Base-by-base conservation (phyloP, 108 stramenopile species). In the Schizochytrium sp. region DNA sequence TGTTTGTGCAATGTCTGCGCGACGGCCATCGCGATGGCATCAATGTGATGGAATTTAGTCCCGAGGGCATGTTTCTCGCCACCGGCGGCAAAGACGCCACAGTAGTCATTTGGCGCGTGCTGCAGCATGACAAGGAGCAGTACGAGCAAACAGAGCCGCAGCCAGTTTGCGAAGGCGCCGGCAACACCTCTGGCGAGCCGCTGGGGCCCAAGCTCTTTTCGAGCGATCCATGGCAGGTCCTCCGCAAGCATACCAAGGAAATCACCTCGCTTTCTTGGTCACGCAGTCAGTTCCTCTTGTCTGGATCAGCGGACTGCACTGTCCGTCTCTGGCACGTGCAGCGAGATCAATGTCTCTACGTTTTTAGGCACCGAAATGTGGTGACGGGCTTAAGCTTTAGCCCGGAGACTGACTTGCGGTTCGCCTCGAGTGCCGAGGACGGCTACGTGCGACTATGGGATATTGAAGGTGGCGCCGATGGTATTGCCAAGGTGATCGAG, bases 81-180 rank as follows among this genome's bases (percentile, higher is more conserved):
- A 53, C 76, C n/a, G 76, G 48, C 45, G 76, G 76, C 51, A 53
- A 12, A 23, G 76, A 83, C 51, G n/a, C 18, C 51, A 45, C 51
- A 1, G 76, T 83, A 6, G 51, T 53, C n/a, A 53, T 83, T 6
- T 83, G 76, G 76, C 19, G 76, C 2, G 76, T 83, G 48, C 28
- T 83, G 51, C 76, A 83, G 51, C 25, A 47, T 12, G 48, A 53
- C 51, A 83, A 83, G 76, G 76, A 83, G 76, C 48, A 28, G 0
- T 83, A 53, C 28, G 76, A 83, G 76, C 76, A 83, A 45, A 53
- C 48, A 8, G 76, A 83, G 51, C 76, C 76, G 6, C 76, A 83
- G 48, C 25, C 76, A 6, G 14, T 18, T 8, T 83, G 76, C 51
- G 76, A 83, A 4, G 45, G 16, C 48, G 45, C 51, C n/a, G 51